Conservation (phyloP, 257 asterid species). For the Mentha longifolia region DNA sequence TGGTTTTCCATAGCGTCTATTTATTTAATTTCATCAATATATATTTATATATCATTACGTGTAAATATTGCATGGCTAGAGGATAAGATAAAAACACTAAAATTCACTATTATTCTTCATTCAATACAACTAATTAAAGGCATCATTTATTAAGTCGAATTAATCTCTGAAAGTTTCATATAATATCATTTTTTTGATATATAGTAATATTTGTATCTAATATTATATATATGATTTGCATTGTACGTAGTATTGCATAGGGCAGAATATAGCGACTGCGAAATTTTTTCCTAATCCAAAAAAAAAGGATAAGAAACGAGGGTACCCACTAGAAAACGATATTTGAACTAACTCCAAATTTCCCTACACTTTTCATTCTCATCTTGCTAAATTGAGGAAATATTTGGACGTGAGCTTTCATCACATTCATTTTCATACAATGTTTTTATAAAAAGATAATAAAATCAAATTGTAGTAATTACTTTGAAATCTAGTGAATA, state of each 20-base stretch:
- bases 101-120: no score
- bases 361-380: slow-evolving; percentile 10
- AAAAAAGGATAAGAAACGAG: slow-evolving; percentile 7
- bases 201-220: no score
- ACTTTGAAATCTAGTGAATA: background rate
- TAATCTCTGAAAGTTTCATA: no score
- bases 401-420: background rate
- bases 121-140: no score
- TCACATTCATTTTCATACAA: background rate
- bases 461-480: background rate
- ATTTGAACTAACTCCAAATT: slow-evolving; percentile 31
- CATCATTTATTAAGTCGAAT: no score
- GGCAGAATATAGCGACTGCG: background rate
- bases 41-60: no score
- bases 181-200: no score
- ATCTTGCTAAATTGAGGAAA: slow-evolving; percentile 12
- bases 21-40: no score
- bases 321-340: slow-evolving; percentile 30
- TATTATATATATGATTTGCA: no score
- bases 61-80: no score
- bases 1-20: background rate
- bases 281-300: background rate
- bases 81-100: no score
- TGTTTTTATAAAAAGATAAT: background rate
- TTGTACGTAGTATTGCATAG: background rate